Conservation (phyloP, 805 yeast species). For the Schwanniomyces vanrijiae region DNA sequence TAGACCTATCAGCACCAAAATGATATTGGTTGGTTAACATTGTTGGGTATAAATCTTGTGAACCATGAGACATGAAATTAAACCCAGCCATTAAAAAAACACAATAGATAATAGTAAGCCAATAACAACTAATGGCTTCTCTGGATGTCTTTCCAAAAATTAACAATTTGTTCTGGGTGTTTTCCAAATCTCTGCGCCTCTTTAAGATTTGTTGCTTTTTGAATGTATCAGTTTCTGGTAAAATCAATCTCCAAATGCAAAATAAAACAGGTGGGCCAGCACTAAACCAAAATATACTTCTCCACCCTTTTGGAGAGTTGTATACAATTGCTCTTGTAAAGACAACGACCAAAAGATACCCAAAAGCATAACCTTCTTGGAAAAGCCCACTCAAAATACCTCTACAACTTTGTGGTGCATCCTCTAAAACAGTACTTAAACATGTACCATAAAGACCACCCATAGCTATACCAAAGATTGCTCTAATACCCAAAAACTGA, state of each 20-base stretch:
- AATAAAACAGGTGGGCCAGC: slow-evolving; percentile 52
- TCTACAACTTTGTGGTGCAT: slow-evolving; percentile 51
- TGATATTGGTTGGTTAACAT: slow-evolving; percentile 34
- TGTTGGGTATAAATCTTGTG: slow-evolving; percentile 66
- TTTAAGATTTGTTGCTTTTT: slow-evolving; percentile 25
- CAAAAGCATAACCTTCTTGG: slow-evolving; percentile 80
- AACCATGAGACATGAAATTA: slow-evolving; percentile 72
- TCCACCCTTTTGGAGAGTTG: slow-evolving; percentile 53
- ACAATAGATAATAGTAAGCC: slow-evolving; percentile 60
- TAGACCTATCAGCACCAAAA: slow-evolving; percentile 30
- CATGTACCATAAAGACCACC: slow-evolving; percentile 60
- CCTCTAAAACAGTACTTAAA: slow-evolving; percentile 54
- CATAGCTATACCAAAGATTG: slow-evolving; percentile 58
- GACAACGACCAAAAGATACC: slow-evolving; percentile 63
- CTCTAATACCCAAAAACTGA: slow-evolving; percentile 63
- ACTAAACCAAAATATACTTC: slow-evolving; percentile 67
- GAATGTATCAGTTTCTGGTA: slow-evolving; percentile 52
- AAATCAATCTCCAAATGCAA: slow-evolving; percentile 29
- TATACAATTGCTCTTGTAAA: slow-evolving; percentile 64
- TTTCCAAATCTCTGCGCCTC: slow-evolving; percentile 12
- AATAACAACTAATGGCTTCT: slow-evolving; percentile 42
- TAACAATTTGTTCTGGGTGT: slow-evolving; percentile 6
- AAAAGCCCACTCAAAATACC: slow-evolving; percentile 66
- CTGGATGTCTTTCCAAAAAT: slow-evolving; percentile 25
- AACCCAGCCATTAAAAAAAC: slow-evolving; percentile 63